Evolutionary conservation across 176 grass and related monocot genomes (phyloP).

Genomic region (Aegilops tauschii): DNA sequence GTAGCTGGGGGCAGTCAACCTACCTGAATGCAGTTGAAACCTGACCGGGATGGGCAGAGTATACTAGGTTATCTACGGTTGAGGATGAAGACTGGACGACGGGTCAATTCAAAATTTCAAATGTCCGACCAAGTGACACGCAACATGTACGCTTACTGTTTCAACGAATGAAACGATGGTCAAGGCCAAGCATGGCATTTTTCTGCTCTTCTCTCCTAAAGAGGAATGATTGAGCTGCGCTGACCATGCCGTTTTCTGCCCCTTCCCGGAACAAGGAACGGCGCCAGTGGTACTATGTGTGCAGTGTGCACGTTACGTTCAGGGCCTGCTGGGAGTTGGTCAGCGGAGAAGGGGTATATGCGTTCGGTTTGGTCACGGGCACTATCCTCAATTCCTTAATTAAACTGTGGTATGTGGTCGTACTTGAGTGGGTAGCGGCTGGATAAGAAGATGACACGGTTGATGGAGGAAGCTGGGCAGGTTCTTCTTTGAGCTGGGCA

Average conservation of each 20-base stretch:
- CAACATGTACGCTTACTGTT: neutral
- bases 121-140: neutral
- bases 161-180: neutral
- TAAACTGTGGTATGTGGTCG: too few species aligned
- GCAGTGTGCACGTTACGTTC: too few species aligned
- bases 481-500: too few species aligned
- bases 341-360: too few species aligned
- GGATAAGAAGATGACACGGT: too few species aligned
- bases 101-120: neutral
- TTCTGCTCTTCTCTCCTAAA: neutral
- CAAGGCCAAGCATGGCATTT: neutral
- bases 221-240: neutral
- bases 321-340: too few species aligned
- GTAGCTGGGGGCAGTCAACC: too few species aligned
- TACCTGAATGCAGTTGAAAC: neutral
- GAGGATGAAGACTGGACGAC: neutral
- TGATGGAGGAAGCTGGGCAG: too few species aligned
- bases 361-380: too few species aligned
- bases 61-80: neutral
- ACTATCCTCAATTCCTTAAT: too few species aligned
- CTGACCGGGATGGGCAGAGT: neutral
- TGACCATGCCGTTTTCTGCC: neutral
- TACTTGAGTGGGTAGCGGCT: too few species aligned
- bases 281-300: neutral
- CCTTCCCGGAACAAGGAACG: neutral